Evolutionary conservation across 2,329 filamentous ascomycete genomes (phyloP), one percentile per base, ranked within the genome.

Genomic region (Tricladium varicosporioides): DNA sequence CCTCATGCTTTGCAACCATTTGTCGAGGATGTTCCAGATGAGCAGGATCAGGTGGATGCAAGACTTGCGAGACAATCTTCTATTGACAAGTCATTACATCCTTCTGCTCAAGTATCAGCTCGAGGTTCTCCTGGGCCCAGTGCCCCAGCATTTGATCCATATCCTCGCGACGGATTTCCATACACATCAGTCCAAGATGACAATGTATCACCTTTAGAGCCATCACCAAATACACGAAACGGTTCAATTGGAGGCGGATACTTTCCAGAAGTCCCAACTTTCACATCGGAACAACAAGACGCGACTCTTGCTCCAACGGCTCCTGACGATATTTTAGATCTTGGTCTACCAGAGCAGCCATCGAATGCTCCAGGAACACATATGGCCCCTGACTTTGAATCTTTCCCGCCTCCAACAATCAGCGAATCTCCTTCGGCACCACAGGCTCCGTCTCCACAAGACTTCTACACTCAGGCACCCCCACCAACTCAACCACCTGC

Each of bases 11-110:
- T 45, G 19, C 64, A 64, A 46, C 56, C 67, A 42, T 66, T 57
- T 1, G 83, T 87, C 9, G 83, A 87, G 65, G 82, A 85, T 36
- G 78, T 78, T 0, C 78, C 80, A 4, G 82, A 86, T 58, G 83
- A 84, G 48, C 75, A 78, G 40, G 75, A 80, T 59, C 75, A 76
- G 45, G 73, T 79, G 27, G 72, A 76, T 53, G 67, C 69, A 54
- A 71, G 65, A 36, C 68, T 78, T 54, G 77, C 78, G 15, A 72
- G 71, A 40, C 75, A 77, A 60, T 79, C 79, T 3, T 75, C 73
- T n/a, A 68, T 77, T 2, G 73, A 80, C 62, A 71, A 78, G 57
- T 80, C 80, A 1, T 68, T 78, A 58, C 80, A 78, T 68, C 76
- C 79, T 5, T 66, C 62, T 14, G 59, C 58, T 5, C 65, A 69